These are phyloP conservation scores for Penicillium sp. DNA, from an alignment of 2,329 filamentous ascomycete genomes.

Conservation along the genomic window DNA sequence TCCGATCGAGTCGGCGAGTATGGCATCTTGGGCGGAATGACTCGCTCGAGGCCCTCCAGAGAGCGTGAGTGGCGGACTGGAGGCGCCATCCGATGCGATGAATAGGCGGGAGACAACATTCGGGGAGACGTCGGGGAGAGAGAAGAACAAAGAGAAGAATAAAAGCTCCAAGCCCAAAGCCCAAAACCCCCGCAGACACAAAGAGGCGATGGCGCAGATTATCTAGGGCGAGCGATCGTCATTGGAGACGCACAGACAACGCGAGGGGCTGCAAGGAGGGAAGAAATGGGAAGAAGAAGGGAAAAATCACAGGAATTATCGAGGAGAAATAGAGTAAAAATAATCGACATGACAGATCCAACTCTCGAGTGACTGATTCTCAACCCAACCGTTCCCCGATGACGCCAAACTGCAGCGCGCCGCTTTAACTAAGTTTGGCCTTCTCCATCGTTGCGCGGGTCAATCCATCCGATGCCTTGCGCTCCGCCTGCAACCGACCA, in stretches of 20 bases:
- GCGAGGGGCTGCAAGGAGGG: constrained; percentile 15
- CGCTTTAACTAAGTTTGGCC: constrained; percentile 40
- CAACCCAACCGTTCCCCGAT: background rate
- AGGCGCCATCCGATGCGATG: constrained; percentile 26
- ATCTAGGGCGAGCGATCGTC: constrained; percentile 4
- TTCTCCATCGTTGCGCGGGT: constrained; percentile 48
- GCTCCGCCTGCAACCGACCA: constrained; percentile 51
- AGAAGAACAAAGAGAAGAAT: constrained; percentile 9
- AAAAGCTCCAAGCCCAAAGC: too few species aligned
- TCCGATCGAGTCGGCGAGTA: constrained; percentile 14
- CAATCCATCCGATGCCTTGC: constrained; percentile 48
- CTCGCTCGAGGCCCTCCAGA: constrained; percentile 35
- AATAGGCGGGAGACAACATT: constrained; percentile 22
- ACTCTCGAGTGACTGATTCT: too few species aligned
- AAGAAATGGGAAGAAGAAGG: background rate
- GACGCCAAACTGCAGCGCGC: background rate
- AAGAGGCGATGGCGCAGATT: background rate
- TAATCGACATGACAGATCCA: background rate
- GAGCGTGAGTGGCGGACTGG: constrained; percentile 33
- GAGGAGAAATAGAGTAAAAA: too few species aligned
- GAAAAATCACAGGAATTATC: background rate
- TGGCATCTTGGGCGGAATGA: constrained; percentile 27
- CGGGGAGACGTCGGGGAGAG: constrained; percentile 2
- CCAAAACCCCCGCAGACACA: too few species aligned
- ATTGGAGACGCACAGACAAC: constrained; percentile 11